These are phyloP conservation scores for Recurvomyces mirabilis DNA, from an alignment of 495 filamentous ascomycete species.

Conservation along the genomic window DNA sequence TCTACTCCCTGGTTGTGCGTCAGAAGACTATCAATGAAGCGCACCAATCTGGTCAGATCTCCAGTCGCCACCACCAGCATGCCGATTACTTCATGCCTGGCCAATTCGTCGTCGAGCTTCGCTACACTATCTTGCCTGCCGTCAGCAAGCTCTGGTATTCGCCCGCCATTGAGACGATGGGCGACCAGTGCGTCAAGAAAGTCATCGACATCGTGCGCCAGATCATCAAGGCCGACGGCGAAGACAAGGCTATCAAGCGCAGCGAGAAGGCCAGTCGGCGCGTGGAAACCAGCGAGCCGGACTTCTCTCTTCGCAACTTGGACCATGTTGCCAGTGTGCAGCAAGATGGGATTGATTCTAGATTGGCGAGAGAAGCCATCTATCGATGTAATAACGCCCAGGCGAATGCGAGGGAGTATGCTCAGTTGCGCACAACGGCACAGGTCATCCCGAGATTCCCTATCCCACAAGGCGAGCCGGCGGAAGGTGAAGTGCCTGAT, in stretches of 20 bases:
- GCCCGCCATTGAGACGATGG: constrained; percentile 63
- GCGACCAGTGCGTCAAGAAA: constrained; percentile 62
- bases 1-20: constrained; percentile 64
- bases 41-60: constrained; percentile 50
- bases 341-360: constrained; percentile 41
- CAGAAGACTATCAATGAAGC: constrained; percentile 72
- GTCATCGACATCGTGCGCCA: constrained; percentile 74
- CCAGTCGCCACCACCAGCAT: constrained; percentile 44
- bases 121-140: constrained; percentile 70
- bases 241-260: constrained; percentile 52
- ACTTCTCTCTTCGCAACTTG: constrained; percentile 13
- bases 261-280: constrained; percentile 40
- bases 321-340: constrained; percentile 37
- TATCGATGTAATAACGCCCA: constrained; percentile 66
- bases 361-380: constrained; percentile 63
- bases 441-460: constrained; percentile 25
- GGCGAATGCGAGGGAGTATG: constrained; percentile 59
- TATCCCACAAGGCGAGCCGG: constrained; percentile 48
- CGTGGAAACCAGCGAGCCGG: constrained; percentile 22
- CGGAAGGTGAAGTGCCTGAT: background rate
- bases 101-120: constrained; percentile 81
- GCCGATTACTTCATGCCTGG: constrained; percentile 57
- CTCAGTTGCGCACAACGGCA: constrained; percentile 23
- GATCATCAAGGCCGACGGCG: constrained; percentile 64
- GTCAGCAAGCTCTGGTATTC: constrained; percentile 74